A percentile compares a stretch with the other conserved stretches of the same genome.
phyloP scores from a whole-genome alignment of 139 green algal species.

The Deuterostichococcus epilithicus region DNA sequence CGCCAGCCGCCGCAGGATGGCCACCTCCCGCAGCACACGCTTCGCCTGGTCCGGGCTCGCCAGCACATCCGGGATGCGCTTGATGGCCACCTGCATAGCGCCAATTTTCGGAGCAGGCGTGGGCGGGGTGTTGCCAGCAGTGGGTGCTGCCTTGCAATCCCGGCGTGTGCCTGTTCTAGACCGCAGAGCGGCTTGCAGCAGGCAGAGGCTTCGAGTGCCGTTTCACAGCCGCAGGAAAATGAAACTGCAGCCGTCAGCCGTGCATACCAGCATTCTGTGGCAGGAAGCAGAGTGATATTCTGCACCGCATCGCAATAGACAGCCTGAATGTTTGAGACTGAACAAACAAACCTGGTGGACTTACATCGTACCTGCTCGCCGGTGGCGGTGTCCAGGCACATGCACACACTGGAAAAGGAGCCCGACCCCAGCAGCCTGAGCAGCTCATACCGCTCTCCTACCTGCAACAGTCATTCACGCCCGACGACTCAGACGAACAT shows the following conservation, averaged over 20 bases:
- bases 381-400: conserved; percentile 56
- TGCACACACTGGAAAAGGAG: conserved; percentile 65
- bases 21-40: conserved; percentile 83
- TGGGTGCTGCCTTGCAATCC: too few species aligned
- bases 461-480: background rate
- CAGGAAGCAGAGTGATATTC: background rate
- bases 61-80: conserved; percentile 78
- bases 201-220: too few species aligned
- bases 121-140: too few species aligned
- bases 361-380: conserved; percentile 42
- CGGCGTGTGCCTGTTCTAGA: too few species aligned
- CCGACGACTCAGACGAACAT: background rate
- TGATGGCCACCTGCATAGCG: conserved; percentile 65
- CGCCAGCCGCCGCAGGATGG: conserved; percentile 78
- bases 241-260: too few species aligned
- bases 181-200: too few species aligned
- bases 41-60: conserved; percentile 71
- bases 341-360: background rate
- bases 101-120: too few species aligned
- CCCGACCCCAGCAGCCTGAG: conserved; percentile 60
- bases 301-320: background rate
- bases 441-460: conserved; percentile 61
- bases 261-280: too few species aligned
- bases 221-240: too few species aligned
- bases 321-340: background rate